Conservation (phyloP, 305 asterid species). For the Fraxinus platypoda region DNA sequence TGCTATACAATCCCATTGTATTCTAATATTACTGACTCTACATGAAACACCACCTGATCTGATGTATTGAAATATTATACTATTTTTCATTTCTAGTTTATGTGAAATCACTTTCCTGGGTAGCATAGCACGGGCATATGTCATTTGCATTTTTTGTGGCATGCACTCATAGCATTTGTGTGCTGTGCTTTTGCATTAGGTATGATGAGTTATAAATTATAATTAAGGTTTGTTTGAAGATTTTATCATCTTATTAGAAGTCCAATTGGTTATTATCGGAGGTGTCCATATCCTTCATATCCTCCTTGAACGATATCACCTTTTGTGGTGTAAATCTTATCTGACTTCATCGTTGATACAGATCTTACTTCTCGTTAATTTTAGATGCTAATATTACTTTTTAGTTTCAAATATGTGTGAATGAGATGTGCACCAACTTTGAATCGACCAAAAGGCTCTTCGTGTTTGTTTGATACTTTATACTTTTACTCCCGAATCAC, state of each 20-base stretch:
- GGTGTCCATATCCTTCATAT: background rate
- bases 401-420: background rate
- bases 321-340: background rate
- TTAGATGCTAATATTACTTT: background rate
- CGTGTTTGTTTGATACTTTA: background rate
- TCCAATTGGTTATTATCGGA: background rate
- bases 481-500: background rate
- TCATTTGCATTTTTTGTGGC: background rate
- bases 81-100: background rate
- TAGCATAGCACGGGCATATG: background rate
- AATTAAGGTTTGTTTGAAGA: slow-evolving; percentile 20
- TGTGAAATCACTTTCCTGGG: background rate
- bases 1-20: background rate
- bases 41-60: slow-evolving; percentile 3
- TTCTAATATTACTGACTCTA: slow-evolving; percentile 12
- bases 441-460: background rate
- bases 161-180: background rate
- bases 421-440: background rate
- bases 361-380: background rate
- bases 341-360: background rate
- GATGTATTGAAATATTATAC: background rate
- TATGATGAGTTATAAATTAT: background rate
- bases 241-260: slow-evolving; percentile 3
- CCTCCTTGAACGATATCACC: background rate
- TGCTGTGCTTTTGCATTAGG: background rate